Evolutionary conservation across 2,329 filamentous ascomycete genomes (phyloP).

Genomic region (Ilyonectria mors-panacis): DNA sequence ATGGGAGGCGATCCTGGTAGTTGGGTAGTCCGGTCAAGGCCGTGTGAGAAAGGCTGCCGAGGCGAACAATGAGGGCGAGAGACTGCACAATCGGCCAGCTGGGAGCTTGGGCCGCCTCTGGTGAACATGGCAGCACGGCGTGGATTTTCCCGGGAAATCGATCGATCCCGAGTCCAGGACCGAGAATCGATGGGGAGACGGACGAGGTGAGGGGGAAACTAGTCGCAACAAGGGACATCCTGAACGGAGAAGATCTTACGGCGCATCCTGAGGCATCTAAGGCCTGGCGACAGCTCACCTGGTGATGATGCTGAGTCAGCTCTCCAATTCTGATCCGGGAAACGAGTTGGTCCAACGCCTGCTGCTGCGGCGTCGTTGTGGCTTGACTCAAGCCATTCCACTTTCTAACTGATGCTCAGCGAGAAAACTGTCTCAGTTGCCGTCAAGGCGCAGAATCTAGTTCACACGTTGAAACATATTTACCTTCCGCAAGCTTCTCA

Average conservation of each 20-base stretch:
- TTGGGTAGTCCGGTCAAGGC: not conserved
- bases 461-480: too few relatives aligned
- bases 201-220: conserved; percentile 11
- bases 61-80: not conserved
- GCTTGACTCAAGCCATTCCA: too few relatives aligned
- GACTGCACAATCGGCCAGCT: not conserved
- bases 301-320: too few relatives aligned
- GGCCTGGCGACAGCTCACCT: not conserved
- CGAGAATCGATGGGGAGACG: not conserved
- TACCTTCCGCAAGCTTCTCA: too few relatives aligned
- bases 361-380: too few relatives aligned
- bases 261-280: not conserved
- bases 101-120: not conserved
- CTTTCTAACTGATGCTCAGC: too few relatives aligned
- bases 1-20: not conserved
- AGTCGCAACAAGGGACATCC: conserved; percentile 12
- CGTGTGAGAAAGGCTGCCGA: not conserved
- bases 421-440: too few relatives aligned
- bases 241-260: not conserved
- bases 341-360: too few relatives aligned
- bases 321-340: not conserved
- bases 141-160: not conserved
- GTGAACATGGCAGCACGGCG: not conserved
- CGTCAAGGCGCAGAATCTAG: too few relatives aligned
- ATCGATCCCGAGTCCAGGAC: not conserved